Evolutionary conservation across 129 eudicot species (phyloP), one percentile per base, ranked within the genome.

Genomic region (Saussurea involucrata): DNA sequence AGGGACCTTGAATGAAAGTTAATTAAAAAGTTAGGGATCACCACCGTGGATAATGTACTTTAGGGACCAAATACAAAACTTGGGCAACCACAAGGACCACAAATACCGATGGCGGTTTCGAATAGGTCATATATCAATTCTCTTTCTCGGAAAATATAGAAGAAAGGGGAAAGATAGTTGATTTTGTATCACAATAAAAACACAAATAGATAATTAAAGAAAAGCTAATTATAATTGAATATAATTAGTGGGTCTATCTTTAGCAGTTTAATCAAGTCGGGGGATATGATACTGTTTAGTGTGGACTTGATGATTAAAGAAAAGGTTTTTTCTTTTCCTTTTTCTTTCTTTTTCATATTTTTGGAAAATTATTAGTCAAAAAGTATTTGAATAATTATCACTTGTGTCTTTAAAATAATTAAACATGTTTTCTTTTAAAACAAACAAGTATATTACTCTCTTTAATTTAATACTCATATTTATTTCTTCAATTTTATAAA

Each of bases 81-180:
- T n/a, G n/a, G n/a, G n/a, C n/a, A n/a, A n/a, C n/a, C n/a, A n/a
- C n/a, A n/a, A n/a, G n/a, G n/a, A n/a, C n/a, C n/a, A n/a, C n/a
- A n/a, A n/a, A 75, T 75, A 37, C 71, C 63, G 24, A 12, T 34
- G 72, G 37, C 24, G 46, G 6, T 65, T 72, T 72, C 76, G 44
- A 49, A 49, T 72, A 44, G 44, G 40, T 72, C 76, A 49, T 72
- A 49, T 49, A 49, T 72, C 42, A 72, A 72, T 72, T 44, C 13
- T 72, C 40, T 49, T 72, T 72, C 63, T 68, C 72, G n/a, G 8
- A 68, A 33, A 66, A 66, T 13, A 33, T 18, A 68, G 5, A 68
- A 18, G 24, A 68, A 8, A 58, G 5, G 20, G 13, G 25, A 55
- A 27, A 27, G 2, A 27, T 27, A 1, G 1, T 27, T 27, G 29